These are phyloP conservation scores for Hypericum perforatum DNA, from an alignment of 345 rosid genomes.

Conservation along the genomic window DNA sequence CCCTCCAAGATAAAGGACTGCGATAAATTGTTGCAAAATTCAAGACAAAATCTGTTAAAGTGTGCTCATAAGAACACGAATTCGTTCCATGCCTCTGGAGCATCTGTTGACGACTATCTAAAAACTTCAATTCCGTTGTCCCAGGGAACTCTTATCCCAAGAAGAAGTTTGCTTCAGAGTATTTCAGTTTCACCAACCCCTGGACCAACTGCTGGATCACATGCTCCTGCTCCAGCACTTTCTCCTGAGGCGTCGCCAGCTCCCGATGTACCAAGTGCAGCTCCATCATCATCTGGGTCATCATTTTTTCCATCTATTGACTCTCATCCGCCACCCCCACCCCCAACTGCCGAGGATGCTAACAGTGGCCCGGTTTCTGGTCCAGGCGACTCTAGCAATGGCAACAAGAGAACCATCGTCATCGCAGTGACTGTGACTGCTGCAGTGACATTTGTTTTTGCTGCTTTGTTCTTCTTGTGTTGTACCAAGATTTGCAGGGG, in stretches of 20 bases:
- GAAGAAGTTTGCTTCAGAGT: conserved; percentile 30
- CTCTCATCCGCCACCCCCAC: conserved; percentile 20
- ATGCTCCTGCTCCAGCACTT: conserved; percentile 19
- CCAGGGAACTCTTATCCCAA: conserved; percentile 21
- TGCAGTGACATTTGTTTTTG: conserved; percentile 47
- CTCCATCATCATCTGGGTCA: conserved; percentile 7
- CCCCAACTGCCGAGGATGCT: conserved; percentile 18
- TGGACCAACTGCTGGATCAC: conserved; percentile 9
- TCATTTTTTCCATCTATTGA: neutral
- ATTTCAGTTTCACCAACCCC: conserved; percentile 26
- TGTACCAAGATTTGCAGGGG: conserved; percentile 34
- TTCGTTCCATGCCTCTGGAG: conserved; percentile 25
- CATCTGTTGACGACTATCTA: conserved; percentile 22
- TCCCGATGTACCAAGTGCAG: conserved; percentile 6
- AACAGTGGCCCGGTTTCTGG: conserved; percentile 22
- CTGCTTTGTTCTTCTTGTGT: conserved; percentile 57
- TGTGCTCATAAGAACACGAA: conserved; percentile 45
- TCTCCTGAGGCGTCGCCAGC: conserved; percentile 10
- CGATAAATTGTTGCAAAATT: conserved; percentile 20
- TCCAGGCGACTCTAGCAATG: conserved; percentile 17
- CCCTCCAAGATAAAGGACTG: conserved; percentile 9
- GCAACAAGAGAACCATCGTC: conserved; percentile 29
- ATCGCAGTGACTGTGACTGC: conserved; percentile 76
- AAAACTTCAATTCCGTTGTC: conserved; percentile 23
- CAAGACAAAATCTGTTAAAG: conserved; percentile 37